Base-by-base conservation (phyloP, 1,139 yeast species). In the Entelexis sorbosivorans region DNA sequence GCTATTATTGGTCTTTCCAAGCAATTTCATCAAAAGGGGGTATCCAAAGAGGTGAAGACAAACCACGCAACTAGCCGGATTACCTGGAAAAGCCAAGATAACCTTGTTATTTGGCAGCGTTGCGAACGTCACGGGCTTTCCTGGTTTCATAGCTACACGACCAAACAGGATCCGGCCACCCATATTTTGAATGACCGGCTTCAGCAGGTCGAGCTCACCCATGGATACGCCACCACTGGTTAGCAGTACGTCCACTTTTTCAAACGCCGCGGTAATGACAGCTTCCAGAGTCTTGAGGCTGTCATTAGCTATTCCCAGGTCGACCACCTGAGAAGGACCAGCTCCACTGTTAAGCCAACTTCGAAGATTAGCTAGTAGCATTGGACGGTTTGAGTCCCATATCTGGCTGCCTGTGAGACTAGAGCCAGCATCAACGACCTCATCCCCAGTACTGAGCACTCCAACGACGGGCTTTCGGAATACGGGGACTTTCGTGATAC, bases 141-240 rank as follows among this genome's bases (percentile, higher is more conserved):
- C 79, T 1, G 79, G 79, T 56, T 75, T 75, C 77, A 75, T 75
- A 16, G 70, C 70, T 6, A 75, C 77, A 35, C 79, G 63, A 3
- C 79, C 79, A 59, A 75, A 75, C 55, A 73, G 76, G 26, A 75
- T 70, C 1, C 56, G 60, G 1, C 77, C 78, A 0, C 63, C 61
- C n/a, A 75, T 56, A 17, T 68, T 60, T 50, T 73, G 74, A 29
- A 74, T 69, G 0, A 70, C 65, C 0, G 78, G 77, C 53, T 75
- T 75, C 38, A 75, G 58, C 19, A 73, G 62, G 56, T 75, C 79
- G 38, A 68, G 55, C 57, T 75, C 79, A 2, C 79, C 79, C 79
- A 75, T 75, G 0, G 79, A 75, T 2, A 75, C 79, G 14, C 79
- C 79, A 2, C 79, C 79, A 1, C 76, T 70, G 1, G 79, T 73